phyloP scores from a whole-genome alignment of 441 rosid species.

The Populus hybrid region DNA sequence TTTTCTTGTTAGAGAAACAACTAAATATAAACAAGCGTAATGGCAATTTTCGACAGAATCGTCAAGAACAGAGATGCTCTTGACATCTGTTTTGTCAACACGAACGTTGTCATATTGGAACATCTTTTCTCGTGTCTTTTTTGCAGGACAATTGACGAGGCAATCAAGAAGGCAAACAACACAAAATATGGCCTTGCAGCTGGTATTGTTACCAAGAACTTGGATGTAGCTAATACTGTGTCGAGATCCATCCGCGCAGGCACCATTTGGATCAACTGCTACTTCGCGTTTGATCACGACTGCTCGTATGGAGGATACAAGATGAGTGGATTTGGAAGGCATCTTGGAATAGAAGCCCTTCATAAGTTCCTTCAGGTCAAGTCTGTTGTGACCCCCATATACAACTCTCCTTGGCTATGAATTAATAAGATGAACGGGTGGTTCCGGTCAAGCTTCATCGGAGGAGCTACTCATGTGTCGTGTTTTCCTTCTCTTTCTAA shows the following conservation, averaged over 20 bases:
- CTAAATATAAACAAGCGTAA: too few relatives aligned
- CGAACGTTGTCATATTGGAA: background rate
- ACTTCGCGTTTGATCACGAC: slow-evolving; percentile 53
- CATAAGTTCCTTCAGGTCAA: slow-evolving; percentile 63
- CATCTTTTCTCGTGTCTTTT: background rate
- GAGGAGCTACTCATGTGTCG: background rate
- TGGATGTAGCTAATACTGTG: slow-evolving; percentile 72
- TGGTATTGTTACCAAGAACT: slow-evolving; percentile 63
- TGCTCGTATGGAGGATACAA: slow-evolving; percentile 76
- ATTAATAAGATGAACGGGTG: background rate
- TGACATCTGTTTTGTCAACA: background rate
- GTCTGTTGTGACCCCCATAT: slow-evolving; percentile 66
- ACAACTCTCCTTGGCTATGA: slow-evolving; percentile 79
- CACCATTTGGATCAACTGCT: slow-evolving; percentile 71
- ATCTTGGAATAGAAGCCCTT: slow-evolving; percentile 58
- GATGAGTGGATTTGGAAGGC: slow-evolving; percentile 75
- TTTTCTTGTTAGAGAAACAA: too few relatives aligned
- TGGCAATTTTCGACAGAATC: background rate
- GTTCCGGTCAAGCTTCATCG: too few relatives aligned
- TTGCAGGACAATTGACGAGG: slow-evolving; percentile 78
- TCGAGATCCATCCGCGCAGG: slow-evolving; percentile 84
- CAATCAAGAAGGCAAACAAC: slow-evolving; percentile 60
- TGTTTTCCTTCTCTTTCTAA: background rate
- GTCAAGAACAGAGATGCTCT: background rate
- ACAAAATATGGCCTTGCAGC: slow-evolving; percentile 83